These are phyloP conservation scores for Chrysoporthe cubensis DNA, from an alignment of 2,329 filamentous ascomycete genomes.

Conservation along the genomic window DNA sequence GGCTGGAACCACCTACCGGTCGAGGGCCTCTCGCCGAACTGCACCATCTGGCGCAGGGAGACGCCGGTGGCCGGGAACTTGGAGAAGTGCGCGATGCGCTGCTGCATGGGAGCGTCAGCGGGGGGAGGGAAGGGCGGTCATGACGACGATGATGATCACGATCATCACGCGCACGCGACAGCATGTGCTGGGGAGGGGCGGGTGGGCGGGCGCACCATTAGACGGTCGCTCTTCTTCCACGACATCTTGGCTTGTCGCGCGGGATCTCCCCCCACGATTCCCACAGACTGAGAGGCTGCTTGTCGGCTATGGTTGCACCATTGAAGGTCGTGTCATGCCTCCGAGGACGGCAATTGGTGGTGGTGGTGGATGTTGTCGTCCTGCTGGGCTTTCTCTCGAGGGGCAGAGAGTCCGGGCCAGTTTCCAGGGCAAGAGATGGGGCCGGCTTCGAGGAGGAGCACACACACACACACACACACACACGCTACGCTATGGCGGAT, in stretches of 20 bases:
- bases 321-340: conserved; percentile 18
- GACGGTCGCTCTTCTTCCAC: conserved; percentile 86
- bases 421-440: no score
- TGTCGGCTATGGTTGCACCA: conserved; percentile 26
- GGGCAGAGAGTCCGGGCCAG: no score
- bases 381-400: no score
- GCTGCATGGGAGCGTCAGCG: conserved; percentile 37
- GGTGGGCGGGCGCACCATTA: conserved; percentile 63
- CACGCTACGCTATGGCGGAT: not conserved
- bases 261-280: conserved; percentile 26
- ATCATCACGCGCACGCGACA: not conserved
- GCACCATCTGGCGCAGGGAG: conserved; percentile 97
- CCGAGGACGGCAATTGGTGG: not conserved
- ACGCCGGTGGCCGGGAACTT: conserved; percentile 96
- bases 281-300: conserved; percentile 17
- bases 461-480: no score
- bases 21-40: conserved; percentile 94
- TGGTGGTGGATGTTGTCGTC: no score
- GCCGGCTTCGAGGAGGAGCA: no score
- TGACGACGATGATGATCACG: not conserved
- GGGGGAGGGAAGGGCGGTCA: not conserved
- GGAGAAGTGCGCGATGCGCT: conserved; percentile 96
- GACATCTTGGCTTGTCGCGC: conserved; percentile 65
- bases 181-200: not conserved
- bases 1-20: conserved; percentile 62